phyloP scores from a whole-genome alignment of 1,139 yeast species.

The Sugiyamaella grinbergsii region DNA sequence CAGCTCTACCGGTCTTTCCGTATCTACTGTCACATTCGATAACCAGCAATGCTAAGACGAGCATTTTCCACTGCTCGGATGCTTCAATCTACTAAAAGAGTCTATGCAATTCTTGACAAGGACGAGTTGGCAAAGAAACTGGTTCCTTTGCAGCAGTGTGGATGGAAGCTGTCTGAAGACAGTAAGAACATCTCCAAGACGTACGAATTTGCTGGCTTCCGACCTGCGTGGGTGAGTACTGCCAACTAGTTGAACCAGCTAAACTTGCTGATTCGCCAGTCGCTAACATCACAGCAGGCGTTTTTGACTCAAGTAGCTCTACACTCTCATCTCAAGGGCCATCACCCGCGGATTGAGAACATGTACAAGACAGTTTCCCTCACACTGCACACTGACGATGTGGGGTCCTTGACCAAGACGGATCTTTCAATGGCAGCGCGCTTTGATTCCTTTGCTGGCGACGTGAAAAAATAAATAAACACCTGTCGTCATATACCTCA shows the following conservation, averaged over 20 bases:
- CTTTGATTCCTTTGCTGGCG: conserved; percentile 43
- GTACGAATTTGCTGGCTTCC: conserved; percentile 30
- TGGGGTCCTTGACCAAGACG: conserved; percentile 54
- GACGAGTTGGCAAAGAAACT: conserved; percentile 5
- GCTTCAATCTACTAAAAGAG: neutral
- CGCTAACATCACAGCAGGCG: conserved; percentile 41
- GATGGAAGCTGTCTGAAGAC: conserved; percentile 25
- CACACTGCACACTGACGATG: conserved; percentile 69
- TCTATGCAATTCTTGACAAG: conserved; percentile 2
- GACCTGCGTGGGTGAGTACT: conserved; percentile 32
- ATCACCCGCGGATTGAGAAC: conserved; percentile 57
- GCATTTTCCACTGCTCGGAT: neutral
- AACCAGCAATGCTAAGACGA: conserved; percentile 2
- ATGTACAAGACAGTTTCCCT: conserved; percentile 62
- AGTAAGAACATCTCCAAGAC: conserved; percentile 23
- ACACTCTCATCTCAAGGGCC: conserved; percentile 61
- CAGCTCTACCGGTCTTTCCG: too few relatives aligned
- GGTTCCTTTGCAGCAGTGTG: conserved; percentile 14
- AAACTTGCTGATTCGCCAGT: too few relatives aligned
- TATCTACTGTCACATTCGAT: too few relatives aligned
- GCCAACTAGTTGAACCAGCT: neutral
- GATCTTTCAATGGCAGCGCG: conserved; percentile 64
- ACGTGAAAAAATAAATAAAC: neutral
- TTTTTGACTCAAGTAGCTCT: conserved; percentile 65
- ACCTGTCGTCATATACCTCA: neutral